Conservation (phyloP, 768 basidiomycete genomes). For the Amanita pallidorosea region DNA sequence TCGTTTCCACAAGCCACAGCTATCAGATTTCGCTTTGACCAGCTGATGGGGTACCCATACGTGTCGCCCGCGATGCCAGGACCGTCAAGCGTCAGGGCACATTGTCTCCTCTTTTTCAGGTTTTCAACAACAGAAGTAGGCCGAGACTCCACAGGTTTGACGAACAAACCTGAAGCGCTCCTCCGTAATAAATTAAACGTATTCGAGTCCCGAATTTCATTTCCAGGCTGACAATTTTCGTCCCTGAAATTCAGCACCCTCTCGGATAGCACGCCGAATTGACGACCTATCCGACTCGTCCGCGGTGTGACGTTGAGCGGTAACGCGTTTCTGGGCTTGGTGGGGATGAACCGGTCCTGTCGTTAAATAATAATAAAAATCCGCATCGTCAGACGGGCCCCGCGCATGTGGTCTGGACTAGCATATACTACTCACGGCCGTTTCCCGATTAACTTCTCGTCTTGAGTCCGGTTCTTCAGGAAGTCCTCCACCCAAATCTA, state of each 20-base stretch:
- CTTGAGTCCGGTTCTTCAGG: constrained; percentile 4
- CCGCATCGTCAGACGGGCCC: background rate
- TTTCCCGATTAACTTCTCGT: constrained; percentile 1
- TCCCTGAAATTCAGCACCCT: constrained; percentile 44
- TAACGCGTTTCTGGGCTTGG: constrained; percentile 35
- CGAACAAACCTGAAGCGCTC: constrained; percentile 42
- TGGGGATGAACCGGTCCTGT: constrained; percentile 51
- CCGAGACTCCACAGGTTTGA: constrained; percentile 14
- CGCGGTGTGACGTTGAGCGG: constrained; percentile 57
- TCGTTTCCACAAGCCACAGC: constrained; percentile 51
- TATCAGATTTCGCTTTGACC: constrained; percentile 50
- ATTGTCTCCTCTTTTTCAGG: constrained; percentile 41
- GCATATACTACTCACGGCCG: constrained; percentile 8
- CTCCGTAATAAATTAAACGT: constrained; percentile 38
- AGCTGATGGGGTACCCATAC: constrained; percentile 48
- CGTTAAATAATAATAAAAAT: too few relatives aligned
- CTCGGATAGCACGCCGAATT: constrained; percentile 49
- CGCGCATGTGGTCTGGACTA: background rate
- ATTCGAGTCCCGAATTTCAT: constrained; percentile 20
- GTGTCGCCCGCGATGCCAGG: constrained; percentile 46
- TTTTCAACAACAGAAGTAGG: constrained; percentile 47
- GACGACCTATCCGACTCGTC: constrained; percentile 53
- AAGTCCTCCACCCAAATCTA: constrained; percentile 9
- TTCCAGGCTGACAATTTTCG: constrained; percentile 9
- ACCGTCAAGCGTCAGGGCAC: constrained; percentile 50